Evolutionary conservation across 345 rosid species (phyloP), one percentile per base, ranked within the genome.

Genomic region (Boechera divaricarpa): DNA sequence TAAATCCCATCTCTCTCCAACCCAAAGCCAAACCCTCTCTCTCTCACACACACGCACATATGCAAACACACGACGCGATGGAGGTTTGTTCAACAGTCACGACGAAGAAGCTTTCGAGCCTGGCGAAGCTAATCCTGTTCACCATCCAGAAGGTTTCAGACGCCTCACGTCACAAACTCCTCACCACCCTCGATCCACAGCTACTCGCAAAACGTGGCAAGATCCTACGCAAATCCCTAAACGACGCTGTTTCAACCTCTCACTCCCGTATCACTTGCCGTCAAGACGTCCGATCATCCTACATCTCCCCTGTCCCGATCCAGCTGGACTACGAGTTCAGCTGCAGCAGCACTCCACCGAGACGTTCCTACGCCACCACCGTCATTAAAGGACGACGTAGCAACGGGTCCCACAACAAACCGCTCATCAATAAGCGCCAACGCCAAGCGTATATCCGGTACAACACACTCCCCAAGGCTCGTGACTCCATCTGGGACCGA

Each of bases 341-440:
- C 85, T 94, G 98, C 85, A 94, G 97, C 85, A 91, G 91, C 83
- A 91, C 86, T 83, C 98, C 98, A 79, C 87, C 75, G 74, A 67
- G 81, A 35, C 85, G 80, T 55, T 72, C 81, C 72, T n/a, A 67
- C 61, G 15, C 72, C 77, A 54, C 77, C 63, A 75, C 69, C 55
- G 24, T 62, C 52, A 73, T 33, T 42, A 60, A 32, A 52, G 71
- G 76, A 82, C 11, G 94, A 87, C 72, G 89, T 70, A 77, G 75
- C 33, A 31, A 56, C 33, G 77, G 72, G 15, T 71, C 81, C 5
- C 77, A 68, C 2, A 47, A 64, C 74, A 77, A 65, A 52, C 77
- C 77, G 36, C 78, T 73, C 6, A 59, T 79, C 26, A 61, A 62
- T 69, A 79, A 79, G 8, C 69, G 74, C 16, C 77, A 77, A 41